phyloP scores from a whole-genome alignment of 371 early-diverging fungal species.

The Rhizopus delemar region DNA sequence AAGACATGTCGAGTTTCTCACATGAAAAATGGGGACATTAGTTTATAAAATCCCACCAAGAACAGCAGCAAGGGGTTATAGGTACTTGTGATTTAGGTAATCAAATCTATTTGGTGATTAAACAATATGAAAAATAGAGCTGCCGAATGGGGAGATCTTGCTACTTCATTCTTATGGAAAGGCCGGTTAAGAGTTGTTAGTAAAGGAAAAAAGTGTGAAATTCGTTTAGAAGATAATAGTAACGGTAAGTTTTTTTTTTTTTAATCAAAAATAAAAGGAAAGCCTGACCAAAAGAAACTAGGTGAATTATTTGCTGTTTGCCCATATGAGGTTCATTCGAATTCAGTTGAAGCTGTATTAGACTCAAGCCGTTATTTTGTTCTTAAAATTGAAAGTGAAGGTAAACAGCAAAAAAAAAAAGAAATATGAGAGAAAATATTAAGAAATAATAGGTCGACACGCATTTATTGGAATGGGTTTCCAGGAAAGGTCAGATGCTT shows the following conservation, averaged over 20 bases:
- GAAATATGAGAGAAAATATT: not conserved
- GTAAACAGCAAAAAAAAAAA: conserved; percentile 24
- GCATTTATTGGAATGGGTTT: conserved; percentile 92
- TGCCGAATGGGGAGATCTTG: conserved; percentile 84
- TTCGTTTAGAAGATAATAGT: conserved; percentile 79
- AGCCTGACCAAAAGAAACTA: conserved; percentile 14
- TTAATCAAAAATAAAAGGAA: not conserved
- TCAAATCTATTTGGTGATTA: not conserved
- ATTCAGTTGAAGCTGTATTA: conserved; percentile 81
- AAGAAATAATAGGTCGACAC: conserved; percentile 57
- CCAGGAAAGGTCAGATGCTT: conserved; percentile 82
- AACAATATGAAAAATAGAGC: conserved; percentile 53
- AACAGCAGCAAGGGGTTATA: conserved; percentile 70
- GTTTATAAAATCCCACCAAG: conserved; percentile 84
- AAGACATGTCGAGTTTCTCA: too few species aligned
- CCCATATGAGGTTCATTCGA: conserved; percentile 73
- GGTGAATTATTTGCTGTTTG: conserved; percentile 88
- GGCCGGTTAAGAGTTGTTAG: conserved; percentile 80
- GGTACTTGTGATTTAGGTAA: conserved; percentile 45
- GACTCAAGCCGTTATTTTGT: conserved; percentile 95
- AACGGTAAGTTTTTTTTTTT: conserved; percentile 42
- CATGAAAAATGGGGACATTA: conserved; percentile 18
- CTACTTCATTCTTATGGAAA: conserved; percentile 72
- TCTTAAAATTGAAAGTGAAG: conserved; percentile 78
- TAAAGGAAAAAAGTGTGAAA: conserved; percentile 68